A percentile compares a stretch with the other conserved stretches of the same genome.
Evolutionary conservation across 2,329 filamentous ascomycete species (phyloP).

Genomic region (Colletotrichum paranaense): DNA sequence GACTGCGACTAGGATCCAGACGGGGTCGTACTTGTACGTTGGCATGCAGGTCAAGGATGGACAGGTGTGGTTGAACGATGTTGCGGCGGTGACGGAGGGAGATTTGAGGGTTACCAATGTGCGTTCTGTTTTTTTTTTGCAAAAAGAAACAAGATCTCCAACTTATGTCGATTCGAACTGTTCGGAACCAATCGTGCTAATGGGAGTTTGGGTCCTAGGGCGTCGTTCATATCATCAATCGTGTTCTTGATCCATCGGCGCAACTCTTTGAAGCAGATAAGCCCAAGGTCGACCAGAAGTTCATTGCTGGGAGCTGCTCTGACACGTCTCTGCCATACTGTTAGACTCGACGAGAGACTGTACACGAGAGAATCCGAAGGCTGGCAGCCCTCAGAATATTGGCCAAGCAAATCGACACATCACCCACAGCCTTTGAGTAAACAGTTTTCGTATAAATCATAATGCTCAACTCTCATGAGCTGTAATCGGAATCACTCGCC

Average conservation of each 20-base stretch:
- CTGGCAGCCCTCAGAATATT: too few species aligned
- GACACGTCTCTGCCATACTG: conserved; percentile 41
- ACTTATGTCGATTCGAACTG: background rate
- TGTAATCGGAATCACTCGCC: too few species aligned
- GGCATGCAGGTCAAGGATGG: conserved; percentile 37
- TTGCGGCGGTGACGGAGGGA: conserved; percentile 35
- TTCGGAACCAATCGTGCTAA: background rate
- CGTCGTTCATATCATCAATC: conserved; percentile 41
- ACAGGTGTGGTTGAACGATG: conserved; percentile 39
- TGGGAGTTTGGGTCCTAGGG: conserved; percentile 31
- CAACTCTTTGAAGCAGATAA: conserved; percentile 41
- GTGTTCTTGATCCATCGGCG: conserved; percentile 40
- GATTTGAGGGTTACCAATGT: conserved; percentile 19
- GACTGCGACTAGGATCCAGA: conserved; percentile 40
- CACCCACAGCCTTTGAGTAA: too few species aligned
- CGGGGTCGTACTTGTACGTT: conserved; percentile 41
- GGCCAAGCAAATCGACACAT: too few species aligned
- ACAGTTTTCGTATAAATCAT: too few species aligned
- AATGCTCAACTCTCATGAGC: too few species aligned
- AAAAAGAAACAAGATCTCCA: background rate
- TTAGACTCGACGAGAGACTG: conserved; percentile 19
- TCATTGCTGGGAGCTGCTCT: conserved; percentile 43
- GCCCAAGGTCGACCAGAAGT: conserved; percentile 38
- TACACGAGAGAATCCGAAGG: background rate
- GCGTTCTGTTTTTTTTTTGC: background rate